Conservation (phyloP, 164 flowering plant genomes). For the Annona squamosa region DNA sequence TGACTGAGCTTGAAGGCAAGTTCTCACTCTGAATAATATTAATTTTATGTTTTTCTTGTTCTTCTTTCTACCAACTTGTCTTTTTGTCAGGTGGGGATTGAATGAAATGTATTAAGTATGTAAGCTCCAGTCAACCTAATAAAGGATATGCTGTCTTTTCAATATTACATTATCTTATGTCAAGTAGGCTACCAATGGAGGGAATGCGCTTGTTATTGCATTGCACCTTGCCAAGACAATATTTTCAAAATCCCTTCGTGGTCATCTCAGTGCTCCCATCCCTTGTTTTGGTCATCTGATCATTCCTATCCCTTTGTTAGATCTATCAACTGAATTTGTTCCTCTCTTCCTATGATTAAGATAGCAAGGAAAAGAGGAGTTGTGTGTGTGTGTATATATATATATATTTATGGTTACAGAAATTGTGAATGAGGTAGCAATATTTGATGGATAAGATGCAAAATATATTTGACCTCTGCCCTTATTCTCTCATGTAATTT, state of each 20-base stretch:
- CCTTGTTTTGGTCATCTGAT: not conserved
- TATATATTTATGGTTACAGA: not conserved
- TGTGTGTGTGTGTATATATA: too few relatives aligned
- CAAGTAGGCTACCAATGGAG: not conserved
- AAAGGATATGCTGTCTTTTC: not conserved
- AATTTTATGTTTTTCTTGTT: not conserved
- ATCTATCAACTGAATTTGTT: not conserved
- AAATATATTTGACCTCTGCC: too few relatives aligned
- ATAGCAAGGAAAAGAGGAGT: not conserved
- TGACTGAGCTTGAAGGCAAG: conserved; percentile 80
- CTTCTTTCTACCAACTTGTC: not conserved
- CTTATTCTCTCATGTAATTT: not conserved
- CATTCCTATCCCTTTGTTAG: too few relatives aligned
- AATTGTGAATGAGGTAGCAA: not conserved
- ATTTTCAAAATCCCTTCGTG: not conserved
- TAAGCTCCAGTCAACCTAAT: too few relatives aligned
- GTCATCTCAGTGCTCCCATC: not conserved
- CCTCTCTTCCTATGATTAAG: not conserved
- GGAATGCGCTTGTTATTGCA: too few relatives aligned
- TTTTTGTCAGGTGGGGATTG: not conserved
- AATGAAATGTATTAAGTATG: too few relatives aligned
- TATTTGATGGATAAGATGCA: not conserved
- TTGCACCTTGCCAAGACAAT: too few relatives aligned
- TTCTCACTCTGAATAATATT: conserved; percentile 3
- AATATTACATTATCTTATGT: too few relatives aligned